Evolutionary conservation across 176 grass and related monocot species (phyloP).

Genomic region (maize (Zea mays)): Zm-B73-REFERENCE-NAM-5.0 NC_050102.1:166956001-166956500

Average conservation of each 20-base stretch:
- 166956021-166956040: constrained; percentile 29
- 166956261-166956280: constrained; percentile 96
- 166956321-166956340: constrained; percentile 54
- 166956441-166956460: too few relatives aligned
- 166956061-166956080: constrained; percentile 16
- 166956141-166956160: constrained; percentile 97
- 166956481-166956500: too few relatives aligned
- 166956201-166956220: not conserved
- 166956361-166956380: constrained; percentile 5
- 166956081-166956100: constrained; percentile 69
- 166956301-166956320: constrained; percentile 96
- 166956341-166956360: constrained; percentile 23
- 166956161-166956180: constrained; percentile 89
- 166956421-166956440: constrained; percentile 1
- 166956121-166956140: constrained; percentile 77
- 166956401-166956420: constrained; percentile 8
- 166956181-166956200: constrained; percentile 37
- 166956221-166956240: not conserved
- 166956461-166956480: too few relatives aligned
- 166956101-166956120: constrained; percentile 74
- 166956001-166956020: constrained; percentile 12
- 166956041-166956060: constrained; percentile 26
- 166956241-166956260: constrained; percentile 58
- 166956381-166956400: not conserved
- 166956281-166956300: constrained; percentile 81